Base-by-base conservation (phyloP, 805 yeast species). In the Kluyveromyces siamensis region DNA sequence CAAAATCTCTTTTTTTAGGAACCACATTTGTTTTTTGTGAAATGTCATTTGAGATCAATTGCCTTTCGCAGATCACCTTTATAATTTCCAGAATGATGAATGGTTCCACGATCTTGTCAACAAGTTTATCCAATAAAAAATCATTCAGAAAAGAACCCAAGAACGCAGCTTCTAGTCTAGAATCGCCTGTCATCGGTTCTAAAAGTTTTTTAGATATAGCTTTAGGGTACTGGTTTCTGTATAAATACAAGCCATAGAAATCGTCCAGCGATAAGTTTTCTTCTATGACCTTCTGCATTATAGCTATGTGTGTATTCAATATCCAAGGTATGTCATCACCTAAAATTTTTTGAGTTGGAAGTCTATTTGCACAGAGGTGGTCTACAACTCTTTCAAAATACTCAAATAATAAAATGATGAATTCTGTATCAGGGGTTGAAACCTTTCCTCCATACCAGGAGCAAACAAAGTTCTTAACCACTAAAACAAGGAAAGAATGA, bases 401-500 rank as follows among this genome's bases (percentile, higher is more conserved):
- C 25, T 56, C 46, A 27, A 55, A 60, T 10, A 62, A 8, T 25
- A 50, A 48, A 1, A 36, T 49, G 16, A 55, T 36, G 18, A 65
- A 55, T 37, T 59, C 56, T 17, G 52, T 55, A 44, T 61, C 61
- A 7, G 51, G 18, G 1, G 65, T 55, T 8, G 62, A 59, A 5
- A 65, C 57, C 47, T 61, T 65, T n/a, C 49, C 35, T 13, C 67
- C 67, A 48, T 63, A 63, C 69, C 69, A 65, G 13, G 59, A 45
- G 6, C 45, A 46, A 8, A 65, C 46, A 46, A 58, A 63, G 45
- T 60, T 63, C 44, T 59, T 52, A 19, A 60, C 45, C 10, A 63
- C 45, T 36, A 65, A 51, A 8, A 61, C 56, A 39, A 54, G 30
- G 10, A 65, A 54, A 6, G 67, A 58, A 42, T 58, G 54, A 1